Base-by-base conservation (phyloP, 345 rosid species). In the Eucalyptus lansdowneana region DNA sequence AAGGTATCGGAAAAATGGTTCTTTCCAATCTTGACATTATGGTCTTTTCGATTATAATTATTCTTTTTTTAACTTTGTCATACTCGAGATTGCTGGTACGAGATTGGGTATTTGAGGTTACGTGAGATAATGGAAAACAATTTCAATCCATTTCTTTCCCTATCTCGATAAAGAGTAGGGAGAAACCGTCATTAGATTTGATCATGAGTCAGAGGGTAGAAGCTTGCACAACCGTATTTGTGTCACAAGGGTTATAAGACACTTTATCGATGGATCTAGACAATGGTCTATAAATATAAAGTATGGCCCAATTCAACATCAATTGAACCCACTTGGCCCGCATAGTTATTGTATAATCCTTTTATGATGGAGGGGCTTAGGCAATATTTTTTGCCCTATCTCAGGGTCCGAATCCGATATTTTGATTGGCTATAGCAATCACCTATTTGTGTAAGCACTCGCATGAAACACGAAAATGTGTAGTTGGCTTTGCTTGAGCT, bases 191-290 rank as follows among this genome's bases (percentile, higher is more conserved):
- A n/a, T n/a, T n/a, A 34, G 24, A 69, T 69, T 0, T 34, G 4
- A 31, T 34, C 2, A 34, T 9, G 7, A 69, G 42, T 9, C 4
- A 6, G 4, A 69, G 4, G 42, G 2, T 34, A 27, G 14, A 60
- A 60, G 67, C 15, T 25, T 27, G n/a, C 67, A 58, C 65, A 58
- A 24, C 1, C 1, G 7, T 21, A 9, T 5, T 54, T 5, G 0
- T 9, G 3, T 1, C 3, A 56, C 0, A 24, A 29, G 16, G 0
- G 4, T 60, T 14, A 12, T 0, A 62, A 60, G 16, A 4, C 4
- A 62, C 8, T 62, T 62, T 62, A 4, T 14, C 3, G 2, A 0
- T 29, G 2, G 16, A 13, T 60, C 1, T 4, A 1, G 0, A 29
- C 8, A 13, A 62, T 15, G 16, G 5, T 65, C 11, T n/a, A n/a